Evolutionary conservation across 169 alveolate genomes (phyloP).

Genomic region (Plasmodium knowlesi): DNA sequence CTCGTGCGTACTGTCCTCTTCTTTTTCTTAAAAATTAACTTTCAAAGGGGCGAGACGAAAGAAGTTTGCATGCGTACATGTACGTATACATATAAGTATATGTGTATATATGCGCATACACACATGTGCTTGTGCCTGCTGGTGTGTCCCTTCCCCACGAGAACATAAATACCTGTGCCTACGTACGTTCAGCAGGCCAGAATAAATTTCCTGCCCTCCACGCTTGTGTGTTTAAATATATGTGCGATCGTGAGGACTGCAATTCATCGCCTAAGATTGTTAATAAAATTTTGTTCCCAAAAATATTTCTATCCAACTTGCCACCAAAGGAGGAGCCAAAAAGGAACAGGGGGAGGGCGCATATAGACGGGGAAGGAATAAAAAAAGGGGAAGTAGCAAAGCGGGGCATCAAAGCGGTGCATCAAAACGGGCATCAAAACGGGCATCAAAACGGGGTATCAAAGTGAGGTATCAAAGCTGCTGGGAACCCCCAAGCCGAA

Average conservation of each 20-base stretch:
- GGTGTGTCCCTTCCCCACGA: not conserved
- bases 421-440: too few species aligned
- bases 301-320: not conserved
- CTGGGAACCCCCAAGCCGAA: not conserved
- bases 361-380: not conserved
- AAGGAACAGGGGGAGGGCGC: not conserved
- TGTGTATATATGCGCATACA: not conserved
- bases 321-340: not conserved
- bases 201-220: not conserved
- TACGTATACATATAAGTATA: not conserved
- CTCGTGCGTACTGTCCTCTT: not conserved
- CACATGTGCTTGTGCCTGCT: not conserved
- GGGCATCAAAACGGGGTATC: too few species aligned
- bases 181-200: not conserved
- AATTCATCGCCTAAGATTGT: not conserved
- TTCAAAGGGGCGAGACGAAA: constrained; percentile 10
- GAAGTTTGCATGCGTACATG: not conserved
- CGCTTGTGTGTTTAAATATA: not conserved
- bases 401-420: too few species aligned
- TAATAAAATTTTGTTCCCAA: not conserved
- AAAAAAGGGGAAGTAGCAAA: not conserved
- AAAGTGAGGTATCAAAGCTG: not conserved
- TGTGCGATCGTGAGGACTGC: not conserved
- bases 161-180: not conserved
- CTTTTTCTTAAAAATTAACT: constrained; percentile 11